Evolutionary conservation across 805 yeast species (phyloP).

Genomic region (Scheffersomyces amazonensis): DNA sequence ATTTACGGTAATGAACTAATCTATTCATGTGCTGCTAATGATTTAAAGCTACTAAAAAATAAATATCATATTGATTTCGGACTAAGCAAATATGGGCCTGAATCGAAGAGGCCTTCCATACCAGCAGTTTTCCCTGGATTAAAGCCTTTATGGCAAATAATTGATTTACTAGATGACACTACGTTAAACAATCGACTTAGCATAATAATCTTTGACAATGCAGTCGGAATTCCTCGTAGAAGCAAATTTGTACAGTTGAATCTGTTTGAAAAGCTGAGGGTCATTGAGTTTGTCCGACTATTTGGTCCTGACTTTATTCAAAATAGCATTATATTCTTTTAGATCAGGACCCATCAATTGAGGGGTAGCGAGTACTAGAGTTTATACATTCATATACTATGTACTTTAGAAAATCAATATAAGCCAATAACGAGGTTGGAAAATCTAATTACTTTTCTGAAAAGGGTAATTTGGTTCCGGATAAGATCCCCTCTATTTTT

Average conservation of each 20-base stretch:
- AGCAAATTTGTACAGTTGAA: constrained; percentile 17
- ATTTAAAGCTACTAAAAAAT: constrained; percentile 9
- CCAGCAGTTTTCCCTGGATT: constrained; percentile 52
- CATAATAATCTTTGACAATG: constrained; percentile 9
- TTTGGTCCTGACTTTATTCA: constrained; percentile 39
- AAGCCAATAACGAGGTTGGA: too few relatives aligned
- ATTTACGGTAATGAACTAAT: constrained; percentile 13
- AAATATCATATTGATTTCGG: constrained; percentile 8
- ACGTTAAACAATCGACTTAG: constrained; percentile 14
- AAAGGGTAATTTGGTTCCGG: too few relatives aligned
- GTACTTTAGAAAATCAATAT: too few relatives aligned
- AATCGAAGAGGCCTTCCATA: constrained; percentile 7
- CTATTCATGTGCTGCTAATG: constrained; percentile 15
- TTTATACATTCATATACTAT: too few relatives aligned
- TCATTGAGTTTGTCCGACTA: constrained; percentile 42
- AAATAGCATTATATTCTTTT: constrained; percentile 16
- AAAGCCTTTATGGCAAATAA: constrained; percentile 45
- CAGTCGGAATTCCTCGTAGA: constrained; percentile 14
- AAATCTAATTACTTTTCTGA: too few relatives aligned
- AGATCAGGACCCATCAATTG: too few relatives aligned
- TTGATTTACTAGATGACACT: constrained; percentile 29
- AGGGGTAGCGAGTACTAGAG: too few relatives aligned
- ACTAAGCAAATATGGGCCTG: neutral
- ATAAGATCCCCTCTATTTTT: too few relatives aligned
- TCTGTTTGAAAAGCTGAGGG: constrained; percentile 18